Evolutionary conservation across 2,329 filamentous ascomycete genomes (phyloP).

Genomic region (Microcyclospora pomicola): DNA sequence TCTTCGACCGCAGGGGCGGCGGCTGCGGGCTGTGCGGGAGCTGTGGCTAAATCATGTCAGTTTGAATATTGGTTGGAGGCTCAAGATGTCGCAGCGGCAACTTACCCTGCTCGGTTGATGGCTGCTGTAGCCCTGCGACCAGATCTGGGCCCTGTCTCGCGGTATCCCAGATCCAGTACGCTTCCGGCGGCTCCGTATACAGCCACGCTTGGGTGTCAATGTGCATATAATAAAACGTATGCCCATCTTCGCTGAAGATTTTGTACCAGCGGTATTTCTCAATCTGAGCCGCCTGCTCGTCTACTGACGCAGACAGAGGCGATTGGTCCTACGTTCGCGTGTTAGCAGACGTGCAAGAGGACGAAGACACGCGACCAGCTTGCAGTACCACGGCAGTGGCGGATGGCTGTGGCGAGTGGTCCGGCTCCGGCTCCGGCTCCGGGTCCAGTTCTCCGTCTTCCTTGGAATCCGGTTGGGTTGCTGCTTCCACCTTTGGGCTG

Average conservation of each 20-base stretch:
- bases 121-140: conserved; percentile 13
- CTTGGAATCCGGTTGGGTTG: no score
- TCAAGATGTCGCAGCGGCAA: not conserved
- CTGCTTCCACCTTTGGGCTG: no score
- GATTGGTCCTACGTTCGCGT: conserved; percentile 4
- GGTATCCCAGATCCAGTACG: conserved; percentile 20
- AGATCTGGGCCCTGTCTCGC: conserved; percentile 9
- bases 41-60: not conserved
- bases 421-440: no score
- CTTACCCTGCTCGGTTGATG: conserved; percentile 3
- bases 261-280: conserved; percentile 11
- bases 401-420: no score
- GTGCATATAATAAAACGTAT: conserved; percentile 17
- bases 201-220: conserved; percentile 12
- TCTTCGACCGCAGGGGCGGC: no score
- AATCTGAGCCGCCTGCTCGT: not conserved
- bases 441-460: no score
- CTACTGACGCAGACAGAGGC: no score
- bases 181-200: conserved; percentile 18
- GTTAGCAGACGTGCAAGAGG: not conserved
- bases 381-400: no score
- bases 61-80: conserved; percentile 3
- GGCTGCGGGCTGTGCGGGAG: conserved; percentile 2
- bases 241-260: conserved; percentile 6
- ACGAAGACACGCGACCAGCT: no score